These are phyloP conservation scores for Cucurbitaria berberidis DNA, from an alignment of 2,329 filamentous ascomycete genomes.

Conservation along the genomic window DNA sequence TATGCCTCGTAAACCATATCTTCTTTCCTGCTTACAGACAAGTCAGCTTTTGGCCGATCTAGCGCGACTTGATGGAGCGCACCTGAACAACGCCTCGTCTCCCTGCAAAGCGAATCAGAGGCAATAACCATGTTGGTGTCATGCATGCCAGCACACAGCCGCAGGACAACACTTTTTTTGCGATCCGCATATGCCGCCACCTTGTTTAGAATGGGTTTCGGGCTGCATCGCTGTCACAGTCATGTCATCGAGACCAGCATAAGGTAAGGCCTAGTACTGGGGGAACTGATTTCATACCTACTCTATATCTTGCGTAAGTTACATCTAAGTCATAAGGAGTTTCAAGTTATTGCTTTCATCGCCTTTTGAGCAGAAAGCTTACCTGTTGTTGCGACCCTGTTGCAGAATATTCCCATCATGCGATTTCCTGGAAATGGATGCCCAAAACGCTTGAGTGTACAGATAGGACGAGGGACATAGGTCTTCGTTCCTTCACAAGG, in stretches of 20 bases:
- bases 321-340: not conserved
- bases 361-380: not conserved
- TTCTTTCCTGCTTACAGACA: not conserved
- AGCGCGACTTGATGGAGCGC: not conserved
- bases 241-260: not conserved
- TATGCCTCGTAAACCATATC: not conserved
- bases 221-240: not conserved
- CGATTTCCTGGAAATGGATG: not conserved
- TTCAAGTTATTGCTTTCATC: not conserved
- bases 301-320: not conserved
- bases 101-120: not conserved
- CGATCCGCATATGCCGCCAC: not conserved
- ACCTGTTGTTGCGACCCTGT: not conserved
- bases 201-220: not conserved
- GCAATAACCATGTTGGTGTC: not conserved
- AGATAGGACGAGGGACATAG: too few species aligned
- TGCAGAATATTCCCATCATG: not conserved
- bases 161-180: not conserved
- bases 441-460: too few species aligned
- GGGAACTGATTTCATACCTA: not conserved
- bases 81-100: not conserved
- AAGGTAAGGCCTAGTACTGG: not conserved
- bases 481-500: not conserved
- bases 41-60: not conserved
- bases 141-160: conserved; percentile 3